These are phyloP conservation scores for Fusarium sp. DNA, from an alignment of 2,329 filamentous ascomycete species.

Conservation along the genomic window DNA sequence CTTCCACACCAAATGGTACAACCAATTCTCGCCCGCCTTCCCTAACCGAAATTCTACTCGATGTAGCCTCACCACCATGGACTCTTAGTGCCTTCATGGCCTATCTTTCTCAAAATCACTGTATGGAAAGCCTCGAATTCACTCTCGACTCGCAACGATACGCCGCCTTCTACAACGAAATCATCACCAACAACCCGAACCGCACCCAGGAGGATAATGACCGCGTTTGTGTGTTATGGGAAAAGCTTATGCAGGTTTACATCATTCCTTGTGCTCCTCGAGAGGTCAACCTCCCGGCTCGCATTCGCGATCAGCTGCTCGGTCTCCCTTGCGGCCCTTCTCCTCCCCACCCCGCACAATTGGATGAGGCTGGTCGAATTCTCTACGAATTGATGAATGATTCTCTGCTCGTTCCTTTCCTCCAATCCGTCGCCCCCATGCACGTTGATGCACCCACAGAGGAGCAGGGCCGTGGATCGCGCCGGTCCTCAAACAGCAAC, in stretches of 20 bases:
- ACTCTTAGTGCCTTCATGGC: constrained; percentile 94
- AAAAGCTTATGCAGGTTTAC: constrained; percentile 88
- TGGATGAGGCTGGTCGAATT: constrained; percentile 86
- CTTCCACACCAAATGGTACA: constrained; percentile 49
- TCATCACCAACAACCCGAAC: constrained; percentile 52
- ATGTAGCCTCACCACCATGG: constrained; percentile 87
- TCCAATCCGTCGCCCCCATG: constrained; percentile 70
- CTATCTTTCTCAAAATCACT: constrained; percentile 96
- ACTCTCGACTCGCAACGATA: constrained; percentile 94
- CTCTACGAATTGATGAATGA: constrained; percentile 98
- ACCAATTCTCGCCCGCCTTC: constrained; percentile 66
- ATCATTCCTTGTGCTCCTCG: constrained; percentile 85
- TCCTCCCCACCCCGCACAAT: constrained; percentile 77
- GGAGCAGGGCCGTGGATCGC: constrained; percentile 57
- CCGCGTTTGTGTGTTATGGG: constrained; percentile 85
- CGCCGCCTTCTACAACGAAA: constrained; percentile 65
- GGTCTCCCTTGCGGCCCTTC: constrained; percentile 62
- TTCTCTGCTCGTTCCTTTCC: constrained; percentile 90
- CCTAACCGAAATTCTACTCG: constrained; percentile 86
- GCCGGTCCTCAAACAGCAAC: constrained; percentile 51
- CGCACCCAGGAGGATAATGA: constrained; percentile 60
- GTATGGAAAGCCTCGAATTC: constrained; percentile 95
- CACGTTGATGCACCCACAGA: constrained; percentile 52
- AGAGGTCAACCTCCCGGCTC: constrained; percentile 90
- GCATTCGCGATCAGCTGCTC: constrained; percentile 84